Percentiles rank a stretch among this genome's conserved stretches.
phyloP scores from a whole-genome alignment of 768 basidiomycete genomes.

The Boletus sp. region DNA sequence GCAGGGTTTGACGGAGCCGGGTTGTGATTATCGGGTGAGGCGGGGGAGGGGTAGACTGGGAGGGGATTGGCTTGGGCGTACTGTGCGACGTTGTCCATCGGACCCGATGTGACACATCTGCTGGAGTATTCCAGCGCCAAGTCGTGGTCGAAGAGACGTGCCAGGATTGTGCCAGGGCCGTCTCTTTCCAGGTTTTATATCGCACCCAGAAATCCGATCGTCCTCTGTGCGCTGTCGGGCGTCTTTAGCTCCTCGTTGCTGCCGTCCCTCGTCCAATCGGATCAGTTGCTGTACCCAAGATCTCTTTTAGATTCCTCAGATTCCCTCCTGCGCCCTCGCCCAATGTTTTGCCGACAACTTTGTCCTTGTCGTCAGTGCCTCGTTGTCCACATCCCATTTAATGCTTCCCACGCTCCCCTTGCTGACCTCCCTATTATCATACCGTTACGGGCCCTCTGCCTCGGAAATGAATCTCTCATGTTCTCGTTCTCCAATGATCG shows the following conservation, averaged over 20 bases:
- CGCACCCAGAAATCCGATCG: slow-evolving; percentile 15
- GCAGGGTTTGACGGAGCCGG: slow-evolving; percentile 23
- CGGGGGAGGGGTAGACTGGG: slow-evolving; percentile 30
- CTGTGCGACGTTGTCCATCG: slow-evolving; percentile 39
- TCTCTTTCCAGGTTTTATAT: slow-evolving; percentile 32
- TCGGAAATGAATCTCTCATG: slow-evolving; percentile 38
- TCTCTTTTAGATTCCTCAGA: slow-evolving; percentile 13
- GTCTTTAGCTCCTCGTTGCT: slow-evolving; percentile 20
- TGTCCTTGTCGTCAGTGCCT: slow-evolving; percentile 16
- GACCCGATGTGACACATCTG: slow-evolving; percentile 37
- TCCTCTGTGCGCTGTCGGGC: slow-evolving; percentile 15
- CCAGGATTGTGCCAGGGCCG: slow-evolving; percentile 26
- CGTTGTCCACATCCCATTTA: slow-evolving; percentile 12
- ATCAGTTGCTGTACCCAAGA: neutral
- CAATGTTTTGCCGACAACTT: slow-evolving; percentile 17
- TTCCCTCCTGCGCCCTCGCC: slow-evolving; percentile 12
- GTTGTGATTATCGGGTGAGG: slow-evolving; percentile 30
- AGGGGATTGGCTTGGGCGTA: slow-evolving; percentile 27
- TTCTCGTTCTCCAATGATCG: slow-evolving; percentile 23
- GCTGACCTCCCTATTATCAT: slow-evolving; percentile 22
- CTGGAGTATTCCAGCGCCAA: slow-evolving; percentile 22
- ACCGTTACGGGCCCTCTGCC: slow-evolving; percentile 21
- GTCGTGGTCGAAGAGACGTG: slow-evolving; percentile 33
- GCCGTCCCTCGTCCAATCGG: slow-evolving; percentile 8
- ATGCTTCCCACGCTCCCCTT: slow-evolving; percentile 6